These are phyloP conservation scores for Daldinia sp. DNA, from an alignment of 2,329 filamentous ascomycete species.

Conservation along the genomic window DNA sequence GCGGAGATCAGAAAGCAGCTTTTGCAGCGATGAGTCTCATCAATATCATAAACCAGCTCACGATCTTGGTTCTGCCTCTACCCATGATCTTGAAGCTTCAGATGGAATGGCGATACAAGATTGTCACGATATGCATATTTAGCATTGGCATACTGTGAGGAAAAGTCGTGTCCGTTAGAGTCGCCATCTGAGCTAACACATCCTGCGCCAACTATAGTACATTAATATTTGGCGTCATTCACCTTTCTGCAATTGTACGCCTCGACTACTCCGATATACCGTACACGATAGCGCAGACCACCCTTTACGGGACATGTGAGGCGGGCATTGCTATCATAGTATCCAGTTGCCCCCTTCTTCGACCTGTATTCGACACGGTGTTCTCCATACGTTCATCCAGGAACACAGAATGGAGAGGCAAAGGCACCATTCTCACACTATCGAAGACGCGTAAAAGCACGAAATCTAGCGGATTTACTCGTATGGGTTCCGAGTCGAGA, in stretches of 20 bases:
- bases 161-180: background rate
- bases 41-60: slow-evolving; percentile 38
- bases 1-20: slow-evolving; percentile 38
- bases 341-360: slow-evolving; percentile 40
- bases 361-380: slow-evolving; percentile 37
- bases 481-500: slow-evolving; percentile 34
- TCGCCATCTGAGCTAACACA: slow-evolving; percentile 9
- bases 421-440: slow-evolving; percentile 14
- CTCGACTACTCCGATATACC: slow-evolving; percentile 35
- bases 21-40: slow-evolving; percentile 36
- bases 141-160: slow-evolving; percentile 39
- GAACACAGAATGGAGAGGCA: slow-evolving; percentile 20
- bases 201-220: slow-evolving; percentile 20
- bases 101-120: slow-evolving; percentile 37
- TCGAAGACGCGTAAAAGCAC: slow-evolving; percentile 30
- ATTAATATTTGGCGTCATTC: slow-evolving; percentile 32
- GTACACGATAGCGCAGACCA: slow-evolving; percentile 25
- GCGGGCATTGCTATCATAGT: slow-evolving; percentile 42
- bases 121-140: slow-evolving; percentile 36
- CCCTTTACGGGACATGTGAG: slow-evolving; percentile 39
- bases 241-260: slow-evolving; percentile 25
- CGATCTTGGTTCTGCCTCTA: slow-evolving; percentile 36
- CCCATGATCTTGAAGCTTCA: slow-evolving; percentile 36
- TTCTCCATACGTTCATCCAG: slow-evolving; percentile 10
- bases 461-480: slow-evolving; percentile 37